These are phyloP conservation scores for Neofusicoccum laricinum DNA, from an alignment of 2,329 filamentous ascomycete genomes.

Conservation along the genomic window DNA sequence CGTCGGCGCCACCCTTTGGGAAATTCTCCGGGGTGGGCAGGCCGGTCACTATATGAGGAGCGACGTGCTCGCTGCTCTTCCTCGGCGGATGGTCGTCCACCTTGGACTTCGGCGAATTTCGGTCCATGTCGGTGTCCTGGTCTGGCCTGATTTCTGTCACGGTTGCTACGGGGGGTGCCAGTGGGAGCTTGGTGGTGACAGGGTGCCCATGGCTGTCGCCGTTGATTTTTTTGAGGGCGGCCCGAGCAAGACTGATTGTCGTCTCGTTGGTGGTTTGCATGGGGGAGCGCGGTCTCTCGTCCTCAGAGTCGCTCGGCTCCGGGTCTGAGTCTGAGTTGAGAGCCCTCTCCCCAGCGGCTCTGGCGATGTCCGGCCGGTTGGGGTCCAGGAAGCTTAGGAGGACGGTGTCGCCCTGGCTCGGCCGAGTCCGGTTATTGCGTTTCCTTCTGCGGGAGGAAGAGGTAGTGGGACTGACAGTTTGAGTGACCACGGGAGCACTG, in stretches of 20 bases:
- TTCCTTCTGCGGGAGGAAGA: conserved; percentile 36
- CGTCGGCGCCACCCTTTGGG: background rate
- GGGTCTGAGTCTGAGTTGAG: conserved; percentile 47
- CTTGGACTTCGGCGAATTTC: background rate
- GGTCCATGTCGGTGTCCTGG: conserved; percentile 11
- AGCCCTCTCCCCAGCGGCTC: conserved; percentile 52
- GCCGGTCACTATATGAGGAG: background rate
- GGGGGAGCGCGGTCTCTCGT: conserved; percentile 23
- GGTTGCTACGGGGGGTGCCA: conserved; percentile 2
- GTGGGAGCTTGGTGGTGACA: background rate
- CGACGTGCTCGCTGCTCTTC: background rate
- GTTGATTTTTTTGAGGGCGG: background rate
- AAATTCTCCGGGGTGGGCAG: conserved; percentile 11
- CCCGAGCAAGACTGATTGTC: background rate
- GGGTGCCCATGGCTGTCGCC: background rate
- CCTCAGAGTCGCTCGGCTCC: conserved; percentile 44
- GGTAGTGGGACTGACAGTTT: conserved; percentile 42
- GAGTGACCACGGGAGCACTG: conserved; percentile 22
- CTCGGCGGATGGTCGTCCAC: background rate
- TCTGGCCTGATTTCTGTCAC: conserved; percentile 1
- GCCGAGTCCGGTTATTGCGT: conserved; percentile 52
- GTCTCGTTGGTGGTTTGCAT: background rate
- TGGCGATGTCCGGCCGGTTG: conserved; percentile 63
- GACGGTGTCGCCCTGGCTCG: conserved; percentile 62
- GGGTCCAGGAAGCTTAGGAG: conserved; percentile 65